phyloP scores from a whole-genome alignment of 768 basidiomycete genomes.

The Udeniomyces megalosporus region DNA sequence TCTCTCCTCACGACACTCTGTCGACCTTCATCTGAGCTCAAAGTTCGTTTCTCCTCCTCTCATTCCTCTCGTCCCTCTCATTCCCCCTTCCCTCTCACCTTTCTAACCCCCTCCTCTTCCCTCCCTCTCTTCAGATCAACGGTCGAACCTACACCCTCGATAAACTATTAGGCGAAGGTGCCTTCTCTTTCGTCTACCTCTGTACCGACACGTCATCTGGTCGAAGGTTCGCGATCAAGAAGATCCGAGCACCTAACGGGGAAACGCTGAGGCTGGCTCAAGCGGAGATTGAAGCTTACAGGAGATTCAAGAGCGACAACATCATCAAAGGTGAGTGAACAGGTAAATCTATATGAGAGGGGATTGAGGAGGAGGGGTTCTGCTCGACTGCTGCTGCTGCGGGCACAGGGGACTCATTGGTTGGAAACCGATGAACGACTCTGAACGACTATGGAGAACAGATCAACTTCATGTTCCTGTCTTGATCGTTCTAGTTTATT shows the following conservation, averaged over 20 bases:
- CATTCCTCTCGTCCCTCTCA: conserved; percentile 41
- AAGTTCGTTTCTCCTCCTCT: conserved; percentile 19
- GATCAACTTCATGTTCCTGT: too few relatives aligned
- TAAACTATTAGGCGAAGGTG: conserved; percentile 82
- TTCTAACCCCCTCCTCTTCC: conserved; percentile 39
- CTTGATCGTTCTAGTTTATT: background rate
- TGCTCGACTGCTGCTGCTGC: conserved; percentile 3
- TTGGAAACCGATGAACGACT: too few relatives aligned
- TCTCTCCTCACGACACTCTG: conserved; percentile 23
- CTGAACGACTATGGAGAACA: too few relatives aligned
- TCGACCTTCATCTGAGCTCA: conserved; percentile 8
- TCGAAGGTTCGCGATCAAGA: conserved; percentile 91
- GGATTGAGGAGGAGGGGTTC: conserved; percentile 13
- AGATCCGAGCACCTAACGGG: conserved; percentile 76
- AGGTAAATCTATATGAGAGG: background rate
- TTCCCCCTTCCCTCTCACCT: conserved; percentile 30
- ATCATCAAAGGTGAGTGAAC: conserved; percentile 52
- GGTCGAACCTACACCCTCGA: conserved; percentile 86
- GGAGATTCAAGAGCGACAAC: conserved; percentile 91
- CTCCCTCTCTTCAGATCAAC: conserved; percentile 74
- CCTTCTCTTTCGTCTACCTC: conserved; percentile 30
- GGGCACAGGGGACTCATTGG: background rate
- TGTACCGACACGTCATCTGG: conserved; percentile 32
- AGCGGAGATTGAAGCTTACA: conserved; percentile 73
- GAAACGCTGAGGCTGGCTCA: conserved; percentile 49